Conservation (phyloP, 2,329 filamentous ascomycete genomes). For the Bipolaris bicolor region DNA sequence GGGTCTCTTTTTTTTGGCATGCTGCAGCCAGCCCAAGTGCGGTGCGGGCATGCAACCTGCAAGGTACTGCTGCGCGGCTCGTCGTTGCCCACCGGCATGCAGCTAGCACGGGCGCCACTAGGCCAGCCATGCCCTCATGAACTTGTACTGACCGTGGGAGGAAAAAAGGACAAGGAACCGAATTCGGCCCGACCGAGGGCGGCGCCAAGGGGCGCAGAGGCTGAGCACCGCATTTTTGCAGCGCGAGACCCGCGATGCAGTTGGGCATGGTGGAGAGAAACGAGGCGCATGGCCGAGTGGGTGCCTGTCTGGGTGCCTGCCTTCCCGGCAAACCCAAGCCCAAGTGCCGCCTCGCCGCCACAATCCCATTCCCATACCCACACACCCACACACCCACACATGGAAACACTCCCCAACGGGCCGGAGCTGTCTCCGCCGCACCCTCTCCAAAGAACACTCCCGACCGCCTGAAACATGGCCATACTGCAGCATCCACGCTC, state of each 20-base stretch:
- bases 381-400: neutral
- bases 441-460: neutral
- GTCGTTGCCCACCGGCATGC: neutral
- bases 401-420: neutral
- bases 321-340: neutral
- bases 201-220: slow-evolving; percentile 22
- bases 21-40: neutral
- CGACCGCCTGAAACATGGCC: slow-evolving; percentile 2
- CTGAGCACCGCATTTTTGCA: slow-evolving; percentile 16
- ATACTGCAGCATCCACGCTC: neutral
- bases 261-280: slow-evolving; percentile 6
- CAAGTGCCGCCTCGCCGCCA: neutral
- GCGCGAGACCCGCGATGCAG: slow-evolving; percentile 19
- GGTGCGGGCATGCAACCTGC: neutral
- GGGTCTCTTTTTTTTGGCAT: neutral
- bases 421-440: neutral
- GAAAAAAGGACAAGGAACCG: slow-evolving; percentile 1
- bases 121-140: neutral
- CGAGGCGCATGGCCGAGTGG: slow-evolving; percentile 3
- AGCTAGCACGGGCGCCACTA: neutral
- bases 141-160: neutral
- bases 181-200: slow-evolving; percentile 24
- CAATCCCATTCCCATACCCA: neutral
- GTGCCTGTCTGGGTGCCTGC: neutral
- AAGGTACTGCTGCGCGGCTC: neutral